Evolutionary conservation across 1,284 basidiomycete genomes (phyloP), one percentile per base, ranked within the genome.

Genomic region (Xerocomus amazonicus): DNA sequence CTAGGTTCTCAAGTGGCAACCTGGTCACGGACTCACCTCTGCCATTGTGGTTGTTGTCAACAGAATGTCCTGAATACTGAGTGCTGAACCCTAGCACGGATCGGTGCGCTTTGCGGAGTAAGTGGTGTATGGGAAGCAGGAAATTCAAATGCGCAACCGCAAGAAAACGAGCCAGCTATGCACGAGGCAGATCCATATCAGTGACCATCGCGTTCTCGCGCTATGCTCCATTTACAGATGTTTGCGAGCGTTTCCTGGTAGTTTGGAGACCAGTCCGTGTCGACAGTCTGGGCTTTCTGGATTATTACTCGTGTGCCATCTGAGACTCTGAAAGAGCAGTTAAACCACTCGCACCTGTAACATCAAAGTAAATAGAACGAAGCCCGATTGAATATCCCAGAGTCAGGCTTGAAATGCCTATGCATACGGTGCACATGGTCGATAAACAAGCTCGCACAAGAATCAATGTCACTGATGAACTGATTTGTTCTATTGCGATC

Each of bases 131-230:
- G 23, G 23, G 31, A 41, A 32, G 43, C 31, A 31, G 33, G 17
- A 23, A 36, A 28, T 16, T 43, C 46, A 45, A 45, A n/a, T n/a
- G 14, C 10, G 48, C 14, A 38, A 42, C 33, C 46, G 42, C 46
- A 27, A 42, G 33, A 35, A 35, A 13, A 13, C 32, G 12, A 5
- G 39, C 16, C 23, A 28, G 33, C 19, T n/a, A 41, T 47, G 44
- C 60, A 64, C 61, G 60, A 62, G 61, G 61, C 50, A 49, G 53
- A 54, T 60, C 42, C 39, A 62, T 66, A 66, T 63, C 53, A 48
- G 52, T 29, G 42, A 17, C 48, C 40, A 34, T 49, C 42, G 33
- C 43, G 40, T 9, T 12, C 12, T n/a, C n/a, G n/a, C n/a, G 29
- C 26, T 43, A 45, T 34, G 26, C 13, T 31, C 23, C 48, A 36